These are phyloP conservation scores for Boletellus sp. DNA, from an alignment of 1,284 basidiomycete species.

Conservation along the genomic window DNA sequence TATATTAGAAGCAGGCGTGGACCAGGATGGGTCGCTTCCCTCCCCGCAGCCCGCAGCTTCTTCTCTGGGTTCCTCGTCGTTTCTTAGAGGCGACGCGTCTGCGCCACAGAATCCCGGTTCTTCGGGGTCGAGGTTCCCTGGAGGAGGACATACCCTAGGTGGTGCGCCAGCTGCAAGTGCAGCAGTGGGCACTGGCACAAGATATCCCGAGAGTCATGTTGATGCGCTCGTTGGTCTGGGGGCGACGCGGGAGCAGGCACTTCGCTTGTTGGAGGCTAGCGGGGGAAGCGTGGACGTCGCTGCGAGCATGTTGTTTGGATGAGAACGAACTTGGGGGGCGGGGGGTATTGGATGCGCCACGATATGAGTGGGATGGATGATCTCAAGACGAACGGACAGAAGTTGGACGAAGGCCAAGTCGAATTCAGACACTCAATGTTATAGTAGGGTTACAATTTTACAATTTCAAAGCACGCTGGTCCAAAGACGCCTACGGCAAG, in stretches of 20 bases:
- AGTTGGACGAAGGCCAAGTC: background rate
- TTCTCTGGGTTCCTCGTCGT: conserved; percentile 12
- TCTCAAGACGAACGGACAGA: conserved; percentile 1
- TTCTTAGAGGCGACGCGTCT: conserved; percentile 5
- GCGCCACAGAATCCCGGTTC: conserved; percentile 8
- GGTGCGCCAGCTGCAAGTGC: conserved; percentile 23
- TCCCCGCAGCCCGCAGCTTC: conserved; percentile 8
- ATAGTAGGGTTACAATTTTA: background rate
- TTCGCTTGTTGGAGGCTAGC: conserved; percentile 72
- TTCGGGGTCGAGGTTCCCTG: conserved; percentile 48
- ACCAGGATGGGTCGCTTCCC: conserved; percentile 18
- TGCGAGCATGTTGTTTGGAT: conserved; percentile 79
- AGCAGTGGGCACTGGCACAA: conserved; percentile 13
- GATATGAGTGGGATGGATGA: background rate
- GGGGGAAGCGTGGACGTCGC: conserved; percentile 87
- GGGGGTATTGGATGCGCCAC: background rate
- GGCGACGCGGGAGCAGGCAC: conserved; percentile 70
- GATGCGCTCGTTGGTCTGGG: conserved; percentile 69
- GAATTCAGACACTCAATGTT: background rate
- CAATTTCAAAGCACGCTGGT: background rate
- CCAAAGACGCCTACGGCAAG: background rate
- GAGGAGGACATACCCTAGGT: conserved; percentile 55
- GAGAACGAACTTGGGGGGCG: conserved; percentile 3
- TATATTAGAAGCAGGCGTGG: conserved; percentile 34
- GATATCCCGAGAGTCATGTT: conserved; percentile 53